Conservation (phyloP, 2,329 filamentous ascomycete genomes). For the Apiospora aurea region DNA sequence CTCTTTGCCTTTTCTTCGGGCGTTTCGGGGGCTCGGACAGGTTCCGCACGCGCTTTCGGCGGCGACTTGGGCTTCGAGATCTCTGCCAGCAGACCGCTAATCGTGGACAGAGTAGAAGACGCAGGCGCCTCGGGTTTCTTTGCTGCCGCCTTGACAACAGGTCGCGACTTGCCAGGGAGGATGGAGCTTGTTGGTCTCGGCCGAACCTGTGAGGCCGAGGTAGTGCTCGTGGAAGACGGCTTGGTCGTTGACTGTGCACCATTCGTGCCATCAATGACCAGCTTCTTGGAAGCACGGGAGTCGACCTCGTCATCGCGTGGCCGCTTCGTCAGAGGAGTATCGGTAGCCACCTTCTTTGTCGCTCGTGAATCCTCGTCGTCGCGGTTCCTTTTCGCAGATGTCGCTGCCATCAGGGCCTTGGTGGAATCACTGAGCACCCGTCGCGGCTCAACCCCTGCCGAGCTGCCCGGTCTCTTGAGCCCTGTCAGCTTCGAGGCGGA, state of each 20-base stretch:
- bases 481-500: constrained; percentile 27
- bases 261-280: constrained; percentile 32
- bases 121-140: constrained; percentile 48
- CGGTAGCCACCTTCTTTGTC: background rate
- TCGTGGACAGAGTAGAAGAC: constrained; percentile 53
- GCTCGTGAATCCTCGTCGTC: constrained; percentile 10
- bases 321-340: constrained; percentile 26
- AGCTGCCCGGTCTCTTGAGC: constrained; percentile 20
- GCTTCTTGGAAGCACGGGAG: constrained; percentile 29
- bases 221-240: constrained; percentile 34
- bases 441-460: constrained; percentile 6
- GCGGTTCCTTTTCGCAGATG: background rate
- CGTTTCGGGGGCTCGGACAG: constrained; percentile 66
- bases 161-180: constrained; percentile 58
- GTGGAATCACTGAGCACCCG: constrained; percentile 17
- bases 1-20: constrained; percentile 72
- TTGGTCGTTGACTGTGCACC: constrained; percentile 42
- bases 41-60: constrained; percentile 47
- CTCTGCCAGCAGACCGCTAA: constrained; percentile 61
- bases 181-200: constrained; percentile 40
- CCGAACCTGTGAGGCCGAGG: constrained; percentile 32
- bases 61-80: constrained; percentile 60
- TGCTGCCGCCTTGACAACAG: constrained; percentile 48
- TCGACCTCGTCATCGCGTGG: constrained; percentile 29
- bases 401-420: constrained; percentile 1